Evolutionary conservation across 2,329 filamentous ascomycete genomes (phyloP), one percentile per base, ranked within the genome.

Genomic region (Fusarium proliferatum): DNA sequence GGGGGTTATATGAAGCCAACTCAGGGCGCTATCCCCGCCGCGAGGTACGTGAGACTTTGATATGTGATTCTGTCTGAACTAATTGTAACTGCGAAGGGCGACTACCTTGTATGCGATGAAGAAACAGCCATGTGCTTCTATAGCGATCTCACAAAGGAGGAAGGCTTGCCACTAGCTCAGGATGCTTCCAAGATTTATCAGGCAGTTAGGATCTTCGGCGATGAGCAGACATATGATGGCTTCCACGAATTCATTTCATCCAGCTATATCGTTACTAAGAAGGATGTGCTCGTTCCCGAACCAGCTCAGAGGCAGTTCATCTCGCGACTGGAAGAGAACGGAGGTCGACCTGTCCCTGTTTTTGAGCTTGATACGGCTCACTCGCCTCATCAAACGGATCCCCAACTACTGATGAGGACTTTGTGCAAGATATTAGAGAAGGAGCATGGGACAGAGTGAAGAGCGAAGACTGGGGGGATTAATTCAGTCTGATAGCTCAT

Each of bases 91-190:
- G 4, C 5, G 2, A 0, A 69, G 64, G 64, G 58, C 0, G 58
- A 69, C 1, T 69, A 63, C 3, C 57, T 69, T 1, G 17, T 69
- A 3, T 69, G 66, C 6, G 64, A 64, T 12, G 64, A 69, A 30
- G 66, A 69, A 1, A 63, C 66, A 3, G 28, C 66, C 2, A 69
- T 69, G 58, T 69, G 66, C 17, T 58, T 69, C 28, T 69, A 69
- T 5, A 69, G 64, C 19, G 58, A 69, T 19, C 57, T 69, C 2
- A 46, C 51, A 6, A 38, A 58, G 11, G 51, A 46, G 7, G 21
- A 69, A 34, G 51, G 57, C 5, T n/a, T 52, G 2, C 51, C 19
- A 2, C 28, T 64, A 1, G 64, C 64, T 15, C 66, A 69, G 11
- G 49, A 46, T 2, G 51, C 39, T 10, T 46, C 43, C 11, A 56